A percentile compares a stretch with the other conserved stretches of the same genome.
These are phyloP conservation scores for Fusarium brevicatenulatum DNA, from an alignment of 2,329 filamentous ascomycete species.

Conservation along the genomic window DNA sequence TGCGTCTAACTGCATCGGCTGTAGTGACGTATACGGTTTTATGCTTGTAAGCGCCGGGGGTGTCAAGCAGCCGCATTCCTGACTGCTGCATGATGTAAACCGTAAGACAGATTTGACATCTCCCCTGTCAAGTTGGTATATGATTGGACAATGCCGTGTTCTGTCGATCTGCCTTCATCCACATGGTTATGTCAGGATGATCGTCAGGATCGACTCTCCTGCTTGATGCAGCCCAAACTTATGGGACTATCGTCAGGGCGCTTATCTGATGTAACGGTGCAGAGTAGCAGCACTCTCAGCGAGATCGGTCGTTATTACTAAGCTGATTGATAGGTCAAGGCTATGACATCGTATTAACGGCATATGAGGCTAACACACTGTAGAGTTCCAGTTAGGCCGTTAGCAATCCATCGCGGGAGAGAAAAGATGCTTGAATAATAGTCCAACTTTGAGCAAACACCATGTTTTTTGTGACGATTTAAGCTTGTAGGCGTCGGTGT, in stretches of 20 bases:
- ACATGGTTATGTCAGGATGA: no score
- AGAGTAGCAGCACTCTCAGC: background rate
- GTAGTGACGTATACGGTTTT: background rate
- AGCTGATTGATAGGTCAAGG: background rate
- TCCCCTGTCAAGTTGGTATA: background rate
- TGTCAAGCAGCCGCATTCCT: background rate
- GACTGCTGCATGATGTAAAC: background rate
- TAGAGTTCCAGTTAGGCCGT: background rate
- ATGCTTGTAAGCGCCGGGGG: background rate
- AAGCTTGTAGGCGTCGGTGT: fast-evolving
- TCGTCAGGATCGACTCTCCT: no score
- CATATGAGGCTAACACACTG: background rate
- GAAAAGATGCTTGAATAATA: background rate
- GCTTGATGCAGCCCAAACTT: background rate
- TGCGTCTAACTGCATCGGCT: background rate
- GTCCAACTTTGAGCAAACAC: background rate
- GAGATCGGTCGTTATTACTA: background rate
- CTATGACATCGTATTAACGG: background rate
- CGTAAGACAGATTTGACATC: background rate
- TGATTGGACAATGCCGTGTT: background rate
- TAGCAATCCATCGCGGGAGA: background rate
- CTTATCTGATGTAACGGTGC: no score
- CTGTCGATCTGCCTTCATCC: background rate
- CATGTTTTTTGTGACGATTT: background rate
- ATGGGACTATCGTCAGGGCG: no score